These are phyloP conservation scores for Sisymbrium altissimum DNA, from an alignment of 345 rosid genomes.

Conservation along the genomic window DNA sequence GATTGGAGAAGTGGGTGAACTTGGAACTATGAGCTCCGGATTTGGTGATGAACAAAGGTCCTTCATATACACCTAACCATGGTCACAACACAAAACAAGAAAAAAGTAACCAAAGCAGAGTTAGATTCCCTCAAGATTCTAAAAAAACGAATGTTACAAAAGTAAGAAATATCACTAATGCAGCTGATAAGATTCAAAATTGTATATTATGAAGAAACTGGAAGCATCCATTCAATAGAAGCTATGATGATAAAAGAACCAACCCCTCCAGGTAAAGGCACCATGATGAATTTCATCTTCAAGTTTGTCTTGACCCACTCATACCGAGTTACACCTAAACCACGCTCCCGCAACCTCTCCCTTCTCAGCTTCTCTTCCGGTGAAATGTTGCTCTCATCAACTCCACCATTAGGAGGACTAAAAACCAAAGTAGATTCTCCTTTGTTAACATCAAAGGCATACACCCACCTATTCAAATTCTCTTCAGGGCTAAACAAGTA, in stretches of 20 bases:
- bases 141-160: not conserved
- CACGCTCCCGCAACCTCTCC: slow-evolving; percentile 89
- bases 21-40: slow-evolving; percentile 74
- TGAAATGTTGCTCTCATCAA: slow-evolving; percentile 84
- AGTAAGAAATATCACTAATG: not conserved
- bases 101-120: not conserved
- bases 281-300: slow-evolving; percentile 67
- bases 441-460: slow-evolving; percentile 55
- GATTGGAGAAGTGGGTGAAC: slow-evolving; percentile 54
- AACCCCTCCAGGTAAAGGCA: slow-evolving; percentile 96
- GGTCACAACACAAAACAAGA: not conserved
- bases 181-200: no score
- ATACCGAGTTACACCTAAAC: slow-evolving; percentile 86
- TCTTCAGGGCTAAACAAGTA: slow-evolving; percentile 79
- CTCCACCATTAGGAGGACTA: slow-evolving; percentile 86
- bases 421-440: slow-evolving; percentile 61
- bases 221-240: no score
- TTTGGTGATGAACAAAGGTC: slow-evolving; percentile 55
- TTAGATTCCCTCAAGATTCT: not conserved
- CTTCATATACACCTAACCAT: slow-evolving; percentile 71
- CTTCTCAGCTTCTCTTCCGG: slow-evolving; percentile 87
- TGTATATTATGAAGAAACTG: no score
- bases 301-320: slow-evolving; percentile 85
- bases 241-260: slow-evolving; percentile 7
- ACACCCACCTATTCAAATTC: slow-evolving; percentile 66